Conservation (phyloP, 2,329 filamentous ascomycete genomes). For the Microcyclospora pomicola region DNA sequence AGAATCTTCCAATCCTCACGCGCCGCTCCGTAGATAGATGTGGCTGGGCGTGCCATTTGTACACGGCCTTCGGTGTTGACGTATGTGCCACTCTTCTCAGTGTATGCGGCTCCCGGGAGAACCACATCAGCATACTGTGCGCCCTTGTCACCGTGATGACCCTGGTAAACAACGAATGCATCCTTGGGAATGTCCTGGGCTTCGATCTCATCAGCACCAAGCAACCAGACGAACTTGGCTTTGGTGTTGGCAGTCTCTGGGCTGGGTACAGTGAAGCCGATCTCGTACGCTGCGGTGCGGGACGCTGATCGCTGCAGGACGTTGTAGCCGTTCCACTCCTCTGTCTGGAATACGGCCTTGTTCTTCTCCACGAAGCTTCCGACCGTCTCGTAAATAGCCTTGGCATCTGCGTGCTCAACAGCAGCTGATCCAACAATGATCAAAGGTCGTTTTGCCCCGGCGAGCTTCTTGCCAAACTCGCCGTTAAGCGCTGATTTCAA, state of each 20-base stretch:
- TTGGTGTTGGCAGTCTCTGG: slow-evolving; percentile 66
- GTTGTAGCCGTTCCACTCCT: slow-evolving; percentile 96
- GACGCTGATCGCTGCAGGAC: slow-evolving; percentile 89
- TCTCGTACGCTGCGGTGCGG: slow-evolving; percentile 82
- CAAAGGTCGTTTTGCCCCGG: slow-evolving; percentile 81
- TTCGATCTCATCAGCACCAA: slow-evolving; percentile 84
- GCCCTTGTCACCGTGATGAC: slow-evolving; percentile 89
- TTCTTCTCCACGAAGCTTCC: slow-evolving; percentile 90
- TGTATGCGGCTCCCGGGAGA: slow-evolving; percentile 88
- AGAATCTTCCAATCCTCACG: slow-evolving; percentile 99
- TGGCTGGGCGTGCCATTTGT: slow-evolving; percentile 84
- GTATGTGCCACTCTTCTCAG: slow-evolving; percentile 90
- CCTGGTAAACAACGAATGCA: slow-evolving; percentile 94
- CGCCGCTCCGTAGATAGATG: slow-evolving; percentile 73
- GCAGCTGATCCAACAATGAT: slow-evolving; percentile 89
- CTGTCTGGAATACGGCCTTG: slow-evolving; percentile 69
- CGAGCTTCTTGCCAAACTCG: slow-evolving; percentile 83
- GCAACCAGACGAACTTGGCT: slow-evolving; percentile 92
- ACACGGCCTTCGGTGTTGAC: slow-evolving; percentile 96
- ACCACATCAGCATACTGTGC: slow-evolving; percentile 88
- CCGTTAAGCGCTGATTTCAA: slow-evolving; percentile 78
- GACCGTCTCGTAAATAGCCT: slow-evolving; percentile 83
- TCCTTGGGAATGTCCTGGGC: slow-evolving; percentile 83
- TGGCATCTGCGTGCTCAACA: slow-evolving; percentile 80
- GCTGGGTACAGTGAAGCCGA: slow-evolving; percentile 84